Conservation (phyloP, 1,284 basidiomycete genomes). For the Trametes versicolor region DNA sequence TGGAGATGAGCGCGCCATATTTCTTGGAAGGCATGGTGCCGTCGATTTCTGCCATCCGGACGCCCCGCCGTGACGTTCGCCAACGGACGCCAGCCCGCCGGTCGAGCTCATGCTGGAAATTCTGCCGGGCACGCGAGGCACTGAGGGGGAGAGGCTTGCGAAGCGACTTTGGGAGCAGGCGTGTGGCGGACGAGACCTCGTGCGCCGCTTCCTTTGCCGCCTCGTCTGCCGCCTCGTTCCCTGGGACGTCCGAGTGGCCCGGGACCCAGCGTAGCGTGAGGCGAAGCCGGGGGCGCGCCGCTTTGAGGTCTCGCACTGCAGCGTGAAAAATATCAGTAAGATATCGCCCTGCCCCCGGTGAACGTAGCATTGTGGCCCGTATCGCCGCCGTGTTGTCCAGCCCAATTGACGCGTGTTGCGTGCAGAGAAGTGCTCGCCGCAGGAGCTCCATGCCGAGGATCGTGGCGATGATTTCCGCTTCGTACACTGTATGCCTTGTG, state of each 20-base stretch:
- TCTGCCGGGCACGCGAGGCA: conserved; percentile 19
- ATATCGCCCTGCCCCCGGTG: neutral
- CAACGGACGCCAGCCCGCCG: conserved; percentile 8
- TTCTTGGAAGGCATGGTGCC: conserved; percentile 21
- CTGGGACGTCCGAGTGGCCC: conserved; percentile 26
- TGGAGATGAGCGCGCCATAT: conserved; percentile 4
- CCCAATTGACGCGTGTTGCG: neutral
- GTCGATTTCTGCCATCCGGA: conserved; percentile 1
- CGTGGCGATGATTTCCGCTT: conserved; percentile 10
- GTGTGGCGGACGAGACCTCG: conserved; percentile 17
- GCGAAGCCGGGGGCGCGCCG: conserved; percentile 13
- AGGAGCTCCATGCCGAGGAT: conserved; percentile 9
- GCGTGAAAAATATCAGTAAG: conserved; percentile 12
- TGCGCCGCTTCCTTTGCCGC: conserved; percentile 37
- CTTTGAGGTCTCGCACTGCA: conserved; percentile 2
- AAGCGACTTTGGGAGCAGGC: conserved; percentile 19
- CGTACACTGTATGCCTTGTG: neutral
- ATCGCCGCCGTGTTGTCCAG: too few species aligned
- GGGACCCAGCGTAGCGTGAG: conserved; percentile 33
- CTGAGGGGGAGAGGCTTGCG: conserved; percentile 29
- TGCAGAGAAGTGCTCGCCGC: neutral
- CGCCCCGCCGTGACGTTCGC: conserved; percentile 18
- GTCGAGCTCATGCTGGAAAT: conserved; percentile 5
- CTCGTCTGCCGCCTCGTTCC: conserved; percentile 16
- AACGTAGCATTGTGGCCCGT: neutral